Conservation (phyloP, 257 asterid species). For the Vinca minor region DNA sequence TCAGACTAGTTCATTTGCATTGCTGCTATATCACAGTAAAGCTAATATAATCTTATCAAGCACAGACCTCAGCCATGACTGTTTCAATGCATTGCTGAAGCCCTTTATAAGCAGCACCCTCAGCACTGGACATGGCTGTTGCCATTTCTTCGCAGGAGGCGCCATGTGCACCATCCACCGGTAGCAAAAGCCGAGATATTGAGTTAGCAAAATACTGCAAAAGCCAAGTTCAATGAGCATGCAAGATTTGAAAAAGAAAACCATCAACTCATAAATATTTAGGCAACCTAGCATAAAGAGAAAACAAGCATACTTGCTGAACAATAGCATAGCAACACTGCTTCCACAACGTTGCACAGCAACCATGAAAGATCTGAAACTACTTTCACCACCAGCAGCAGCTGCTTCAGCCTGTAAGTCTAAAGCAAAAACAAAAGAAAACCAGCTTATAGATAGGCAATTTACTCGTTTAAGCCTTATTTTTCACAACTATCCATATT, state of each 20-base stretch:
- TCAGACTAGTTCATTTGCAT: neutral
- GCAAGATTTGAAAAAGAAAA: slow-evolving; percentile 1
- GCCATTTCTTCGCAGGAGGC: slow-evolving; percentile 99
- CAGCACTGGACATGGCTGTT: slow-evolving; percentile 90
- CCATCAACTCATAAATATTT: neutral
- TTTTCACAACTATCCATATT: neutral
- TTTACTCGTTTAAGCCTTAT: slow-evolving; percentile 1
- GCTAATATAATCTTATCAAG: slow-evolving; percentile 3
- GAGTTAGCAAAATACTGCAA: slow-evolving; percentile 89
- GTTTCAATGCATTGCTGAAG: slow-evolving; percentile 97
- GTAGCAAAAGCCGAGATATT: slow-evolving; percentile 81
- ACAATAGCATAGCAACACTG: slow-evolving; percentile 97
- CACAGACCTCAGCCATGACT: slow-evolving; percentile 94
- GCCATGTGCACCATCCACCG: slow-evolving; percentile 99
- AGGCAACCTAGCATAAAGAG: neutral
- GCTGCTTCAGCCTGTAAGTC: slow-evolving; percentile 90
- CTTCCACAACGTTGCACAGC: slow-evolving; percentile 98
- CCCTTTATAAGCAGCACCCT: slow-evolving; percentile 95
- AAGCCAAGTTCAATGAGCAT: slow-evolving; percentile 8
- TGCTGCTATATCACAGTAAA: neutral
- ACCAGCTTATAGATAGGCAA: slow-evolving; percentile 9
- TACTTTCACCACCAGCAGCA: slow-evolving; percentile 98
- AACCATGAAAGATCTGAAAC: slow-evolving; percentile 96
- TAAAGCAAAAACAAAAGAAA: slow-evolving; percentile 16
- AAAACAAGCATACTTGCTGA: slow-evolving; percentile 67